phyloP scores from a whole-genome alignment of 2,329 filamentous ascomycete species.

The Coleophoma cylindrospora region DNA sequence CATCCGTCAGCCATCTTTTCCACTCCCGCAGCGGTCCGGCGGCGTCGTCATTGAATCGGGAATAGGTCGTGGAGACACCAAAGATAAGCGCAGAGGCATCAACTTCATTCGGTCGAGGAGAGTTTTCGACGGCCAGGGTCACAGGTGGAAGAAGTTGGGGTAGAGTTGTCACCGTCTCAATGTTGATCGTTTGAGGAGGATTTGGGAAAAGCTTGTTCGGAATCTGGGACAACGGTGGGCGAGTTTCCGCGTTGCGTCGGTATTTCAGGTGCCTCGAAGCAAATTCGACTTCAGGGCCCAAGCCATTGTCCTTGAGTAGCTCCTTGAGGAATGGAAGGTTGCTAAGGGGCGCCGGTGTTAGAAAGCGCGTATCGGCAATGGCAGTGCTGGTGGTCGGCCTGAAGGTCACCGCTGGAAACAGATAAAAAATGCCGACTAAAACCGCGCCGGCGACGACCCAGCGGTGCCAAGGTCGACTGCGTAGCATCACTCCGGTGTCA shows the following conservation, averaged over 20 bases:
- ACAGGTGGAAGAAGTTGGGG: constrained; percentile 27
- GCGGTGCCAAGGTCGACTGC: background rate
- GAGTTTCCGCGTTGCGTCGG: background rate
- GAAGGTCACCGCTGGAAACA: background rate
- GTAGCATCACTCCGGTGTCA: background rate
- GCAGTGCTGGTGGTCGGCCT: too few relatives aligned
- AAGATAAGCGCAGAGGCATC: constrained; percentile 55
- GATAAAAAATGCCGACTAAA: background rate
- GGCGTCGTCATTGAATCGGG: constrained; percentile 44
- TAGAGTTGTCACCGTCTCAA: background rate
- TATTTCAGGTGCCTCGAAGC: background rate
- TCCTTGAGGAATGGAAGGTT: background rate
- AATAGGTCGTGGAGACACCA: constrained; percentile 53
- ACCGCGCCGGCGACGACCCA: background rate
- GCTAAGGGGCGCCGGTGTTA: background rate
- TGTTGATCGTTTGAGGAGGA: background rate
- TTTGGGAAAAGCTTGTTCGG: background rate
- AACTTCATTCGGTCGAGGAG: constrained; percentile 43
- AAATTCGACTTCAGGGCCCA: background rate
- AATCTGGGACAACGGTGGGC: background rate
- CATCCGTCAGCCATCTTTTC: constrained; percentile 55
- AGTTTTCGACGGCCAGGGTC: constrained; percentile 41
- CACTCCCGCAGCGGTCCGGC: constrained; percentile 52
- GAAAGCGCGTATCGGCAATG: background rate
- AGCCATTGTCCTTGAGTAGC: background rate